phyloP scores from a whole-genome alignment of 805 yeast species.

The Debaryomyces castellii region DNA sequence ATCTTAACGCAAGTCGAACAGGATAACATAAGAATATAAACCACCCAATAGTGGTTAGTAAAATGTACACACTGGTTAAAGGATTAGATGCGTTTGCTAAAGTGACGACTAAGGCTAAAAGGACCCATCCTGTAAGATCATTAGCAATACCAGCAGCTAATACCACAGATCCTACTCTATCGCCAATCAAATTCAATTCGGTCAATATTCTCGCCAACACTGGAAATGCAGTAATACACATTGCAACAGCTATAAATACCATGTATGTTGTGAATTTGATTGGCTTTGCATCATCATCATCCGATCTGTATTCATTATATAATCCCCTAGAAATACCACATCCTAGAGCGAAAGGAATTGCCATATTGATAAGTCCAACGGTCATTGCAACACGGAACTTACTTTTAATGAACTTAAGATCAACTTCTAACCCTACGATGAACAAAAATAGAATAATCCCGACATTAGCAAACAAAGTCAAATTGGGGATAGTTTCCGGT shows the following conservation, averaged over 20 bases:
- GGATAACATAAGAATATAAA: slow-evolving; percentile 59
- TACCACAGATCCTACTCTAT: slow-evolving; percentile 69
- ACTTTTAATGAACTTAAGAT: slow-evolving; percentile 59
- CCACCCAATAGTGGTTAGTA: slow-evolving; percentile 70
- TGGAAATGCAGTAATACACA: slow-evolving; percentile 85
- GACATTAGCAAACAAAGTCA: slow-evolving; percentile 67
- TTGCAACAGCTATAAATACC: slow-evolving; percentile 81
- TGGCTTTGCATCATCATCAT: slow-evolving; percentile 21
- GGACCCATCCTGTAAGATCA: slow-evolving; percentile 79
- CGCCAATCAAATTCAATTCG: slow-evolving; percentile 67
- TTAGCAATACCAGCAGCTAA: slow-evolving; percentile 81
- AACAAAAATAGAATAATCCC: slow-evolving; percentile 76
- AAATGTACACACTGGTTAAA: slow-evolving; percentile 65
- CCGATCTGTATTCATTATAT: slow-evolving; percentile 52
- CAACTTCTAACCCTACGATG: slow-evolving; percentile 79
- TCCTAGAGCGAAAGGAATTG: slow-evolving; percentile 79
- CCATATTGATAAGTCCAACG: slow-evolving; percentile 72
- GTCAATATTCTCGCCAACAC: slow-evolving; percentile 78
- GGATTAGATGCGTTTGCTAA: slow-evolving; percentile 73
- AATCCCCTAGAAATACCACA: slow-evolving; percentile 69
- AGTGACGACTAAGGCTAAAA: slow-evolving; percentile 73
- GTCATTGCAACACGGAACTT: slow-evolving; percentile 60
- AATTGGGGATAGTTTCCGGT: slow-evolving; percentile 55
- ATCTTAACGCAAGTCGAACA: slow-evolving; percentile 48
- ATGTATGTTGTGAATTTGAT: slow-evolving; percentile 69